phyloP scores from a whole-genome alignment of 495 filamentous ascomycete species.

The Trichocladium antarcticum region DNA sequence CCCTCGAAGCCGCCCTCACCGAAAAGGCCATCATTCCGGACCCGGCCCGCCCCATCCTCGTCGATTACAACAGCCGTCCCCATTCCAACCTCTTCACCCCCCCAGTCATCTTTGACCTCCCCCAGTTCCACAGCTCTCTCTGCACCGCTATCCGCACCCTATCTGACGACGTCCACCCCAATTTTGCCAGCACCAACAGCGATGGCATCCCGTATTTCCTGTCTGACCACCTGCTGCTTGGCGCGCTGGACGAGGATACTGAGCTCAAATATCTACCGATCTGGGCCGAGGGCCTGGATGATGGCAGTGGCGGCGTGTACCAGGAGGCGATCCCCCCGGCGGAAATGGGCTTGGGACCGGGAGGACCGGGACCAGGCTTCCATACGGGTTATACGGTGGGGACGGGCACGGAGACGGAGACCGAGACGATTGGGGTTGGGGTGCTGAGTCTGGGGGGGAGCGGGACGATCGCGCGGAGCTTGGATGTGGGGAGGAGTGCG shows the following conservation, averaged over 20 bases:
- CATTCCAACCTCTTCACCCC: not conserved
- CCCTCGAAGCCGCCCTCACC: not conserved
- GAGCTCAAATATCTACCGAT: constrained; percentile 37
- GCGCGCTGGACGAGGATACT: constrained; percentile 20
- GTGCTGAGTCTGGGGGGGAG: not conserved
- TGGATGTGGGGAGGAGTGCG: constrained; percentile 13
- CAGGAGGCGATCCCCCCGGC: constrained; percentile 29
- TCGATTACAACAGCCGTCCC: not conserved
- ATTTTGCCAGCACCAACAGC: not conserved
- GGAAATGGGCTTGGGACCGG: constrained; percentile 32
- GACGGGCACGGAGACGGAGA: constrained; percentile 4
- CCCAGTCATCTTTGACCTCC: not conserved
- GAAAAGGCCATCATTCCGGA: not conserved
- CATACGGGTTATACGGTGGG: constrained; percentile 32
- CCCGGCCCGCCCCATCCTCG: not conserved
- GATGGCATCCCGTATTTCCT: constrained; percentile 19
- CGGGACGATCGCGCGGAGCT: too few species aligned
- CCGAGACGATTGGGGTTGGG: not conserved
- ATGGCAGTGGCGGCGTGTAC: constrained; percentile 38
- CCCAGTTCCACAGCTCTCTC: not conserved
- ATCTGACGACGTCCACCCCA: not conserved
- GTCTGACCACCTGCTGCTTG: constrained; percentile 25
- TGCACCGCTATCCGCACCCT: not conserved
- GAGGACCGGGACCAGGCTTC: constrained; percentile 36
- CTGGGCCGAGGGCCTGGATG: constrained; percentile 39